Evolutionary conservation across 306 rosid species (phyloP), one percentile per base, ranked within the genome.

Genomic region (Fagus sylvatica): DNA sequence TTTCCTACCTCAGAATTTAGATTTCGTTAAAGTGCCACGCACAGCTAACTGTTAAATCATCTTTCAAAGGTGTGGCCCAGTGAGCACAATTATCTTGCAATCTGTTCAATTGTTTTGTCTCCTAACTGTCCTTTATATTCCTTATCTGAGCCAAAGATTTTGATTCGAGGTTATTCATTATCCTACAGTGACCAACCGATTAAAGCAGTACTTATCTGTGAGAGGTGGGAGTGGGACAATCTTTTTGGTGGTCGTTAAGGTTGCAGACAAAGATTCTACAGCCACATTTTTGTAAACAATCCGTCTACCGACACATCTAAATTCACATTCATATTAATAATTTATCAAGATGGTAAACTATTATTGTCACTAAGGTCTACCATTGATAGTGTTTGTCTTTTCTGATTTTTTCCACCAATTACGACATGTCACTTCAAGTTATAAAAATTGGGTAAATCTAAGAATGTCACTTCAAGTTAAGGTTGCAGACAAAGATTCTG

Each of bases 81-180:
- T n/a, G 67, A 60, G 78, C 70, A 78, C 68, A 78, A 79, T 68
- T 69, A 79, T 81, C 28, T 39, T 36, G 82, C 59, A 64, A 80
- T 40, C 68, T 87, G 80, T 73, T 72, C 46, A 72, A 57, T 72
- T 75, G 72, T 77, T 46, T 67, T 13, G 69, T 71, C 83, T 78
- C 82, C 19, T 39, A 82, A 83, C 88, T 79, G 85, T 84, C 91
- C 55, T 77, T 80, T 82, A 84, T 53, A 51, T 60, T 71, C 75
- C 86, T 84, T 77, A 84, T 87, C 84, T 79, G 22, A 55, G 41
- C 79, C 69, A n/a, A 53, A 76, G 64, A 22, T 76, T 81, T 80
- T 71, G 33, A 28, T 56, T 57, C 57, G 22, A 32, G 39, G 71
- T 62, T 42, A 64, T 74, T 72, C 71, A 76, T 71, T 32, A 71